phyloP scores from a whole-genome alignment of 2,329 filamentous ascomycete genomes.

The Xylariaceae sp. region DNA sequence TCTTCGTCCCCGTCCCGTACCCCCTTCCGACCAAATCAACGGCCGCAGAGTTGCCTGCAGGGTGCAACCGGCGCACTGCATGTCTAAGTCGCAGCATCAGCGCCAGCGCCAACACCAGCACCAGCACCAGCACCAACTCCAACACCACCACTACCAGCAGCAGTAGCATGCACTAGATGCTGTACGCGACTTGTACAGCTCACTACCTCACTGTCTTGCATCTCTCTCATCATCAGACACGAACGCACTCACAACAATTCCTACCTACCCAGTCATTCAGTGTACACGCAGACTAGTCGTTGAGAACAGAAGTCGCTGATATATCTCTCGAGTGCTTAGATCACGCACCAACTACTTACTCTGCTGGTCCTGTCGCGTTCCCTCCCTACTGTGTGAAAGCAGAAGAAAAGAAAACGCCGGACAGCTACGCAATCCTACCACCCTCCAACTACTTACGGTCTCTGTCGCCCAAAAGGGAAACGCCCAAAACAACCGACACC shows the following conservation, averaged over 20 bases:
- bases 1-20: slow-evolving; percentile 20
- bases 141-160: background rate
- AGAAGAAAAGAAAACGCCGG: background rate
- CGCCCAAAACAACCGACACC: slow-evolving; percentile 9
- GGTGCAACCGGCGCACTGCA: slow-evolving; percentile 28
- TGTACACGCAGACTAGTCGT: slow-evolving; percentile 3
- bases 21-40: slow-evolving; percentile 30
- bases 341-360: slow-evolving; percentile 6
- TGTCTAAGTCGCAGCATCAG: slow-evolving; percentile 21
- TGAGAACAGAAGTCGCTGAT: slow-evolving; percentile 5
- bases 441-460: background rate
- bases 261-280: background rate
- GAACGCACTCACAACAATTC: slow-evolving; percentile 3
- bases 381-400: background rate
- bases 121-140: background rate
- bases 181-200: slow-evolving; percentile 3
- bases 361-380: slow-evolving; percentile 3
- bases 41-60: slow-evolving; percentile 28
- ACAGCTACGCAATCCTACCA: background rate
- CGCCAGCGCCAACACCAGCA: background rate
- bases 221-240: slow-evolving; percentile 12
- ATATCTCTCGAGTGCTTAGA: slow-evolving; percentile 12
- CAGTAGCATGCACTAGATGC: background rate
- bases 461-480: slow-evolving; percentile 24
- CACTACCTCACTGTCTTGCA: slow-evolving; percentile 11